phyloP scores from a whole-genome alignment of 2,329 filamentous ascomycete species.

The Escovopsis sp. region DNA sequence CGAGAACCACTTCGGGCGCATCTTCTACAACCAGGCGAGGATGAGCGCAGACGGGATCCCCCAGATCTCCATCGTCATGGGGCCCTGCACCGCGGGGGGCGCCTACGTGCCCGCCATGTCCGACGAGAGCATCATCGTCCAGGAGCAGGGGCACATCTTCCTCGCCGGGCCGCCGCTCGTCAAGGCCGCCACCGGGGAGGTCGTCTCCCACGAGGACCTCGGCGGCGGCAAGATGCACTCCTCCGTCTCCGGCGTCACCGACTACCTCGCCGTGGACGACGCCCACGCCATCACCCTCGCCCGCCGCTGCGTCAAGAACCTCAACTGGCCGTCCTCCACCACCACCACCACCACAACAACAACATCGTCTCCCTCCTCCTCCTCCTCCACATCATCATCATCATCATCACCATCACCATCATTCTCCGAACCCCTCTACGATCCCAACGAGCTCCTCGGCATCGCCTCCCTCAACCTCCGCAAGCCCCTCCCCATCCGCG shows the following conservation, averaged over 20 bases:
- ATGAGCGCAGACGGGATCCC: slow-evolving; percentile 85
- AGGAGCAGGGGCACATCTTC: slow-evolving; percentile 94
- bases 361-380: slow-evolving; percentile 8
- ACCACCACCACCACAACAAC: slow-evolving; percentile 22
- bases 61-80: slow-evolving; percentile 93
- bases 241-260: slow-evolving; percentile 80
- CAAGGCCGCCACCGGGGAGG: slow-evolving; percentile 89
- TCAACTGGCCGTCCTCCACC: slow-evolving; percentile 61
- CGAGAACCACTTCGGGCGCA: slow-evolving; percentile 85
- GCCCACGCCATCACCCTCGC: slow-evolving; percentile 81
- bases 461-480: slow-evolving; percentile 85
- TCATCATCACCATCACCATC: too few relatives aligned
- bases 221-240: slow-evolving; percentile 84
- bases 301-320: slow-evolving; percentile 67
- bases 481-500: slow-evolving; percentile 69
- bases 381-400: too few relatives aligned
- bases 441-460: slow-evolving; percentile 64
- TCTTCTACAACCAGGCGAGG: slow-evolving; percentile 94
- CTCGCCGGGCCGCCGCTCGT: slow-evolving; percentile 87
- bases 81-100: slow-evolving; percentile 86
- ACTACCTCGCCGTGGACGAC: slow-evolving; percentile 89
- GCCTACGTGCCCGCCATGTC: slow-evolving; percentile 96
- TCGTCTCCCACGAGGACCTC: slow-evolving; percentile 78
- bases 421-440: slow-evolving; percentile 65
- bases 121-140: slow-evolving; percentile 92